Evolutionary conservation across 202 grass and related monocot species (phyloP).

Genomic region (Panicum virgatum): DNA sequence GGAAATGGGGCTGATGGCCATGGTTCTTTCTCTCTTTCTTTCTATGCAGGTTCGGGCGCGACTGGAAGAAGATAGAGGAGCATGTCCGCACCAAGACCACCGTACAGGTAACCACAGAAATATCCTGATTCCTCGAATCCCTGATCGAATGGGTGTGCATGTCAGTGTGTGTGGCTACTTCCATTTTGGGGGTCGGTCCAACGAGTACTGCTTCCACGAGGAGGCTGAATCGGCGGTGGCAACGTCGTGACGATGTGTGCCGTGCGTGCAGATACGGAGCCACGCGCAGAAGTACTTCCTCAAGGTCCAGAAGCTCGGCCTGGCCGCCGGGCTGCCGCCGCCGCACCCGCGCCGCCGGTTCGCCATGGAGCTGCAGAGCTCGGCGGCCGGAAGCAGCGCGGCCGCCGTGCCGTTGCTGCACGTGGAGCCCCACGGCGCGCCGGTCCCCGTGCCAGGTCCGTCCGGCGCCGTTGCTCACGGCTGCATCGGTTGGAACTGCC

Average conservation of each 20-base stretch:
- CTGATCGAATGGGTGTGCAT: background rate
- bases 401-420: background rate
- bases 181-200: background rate
- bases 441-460: background rate
- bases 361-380: constrained; percentile 14
- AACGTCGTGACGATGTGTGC: background rate
- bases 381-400: background rate
- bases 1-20: background rate
- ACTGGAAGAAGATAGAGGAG: constrained; percentile 98
- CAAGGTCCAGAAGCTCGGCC: constrained; percentile 81
- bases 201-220: background rate
- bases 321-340: constrained; percentile 66
- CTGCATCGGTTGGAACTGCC: background rate
- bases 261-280: constrained; percentile 70
- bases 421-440: constrained; percentile 5
- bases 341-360: constrained; percentile 50
- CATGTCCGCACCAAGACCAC: constrained; percentile 87
- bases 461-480: background rate
- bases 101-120: constrained; percentile 41
- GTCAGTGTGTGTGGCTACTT: background rate
- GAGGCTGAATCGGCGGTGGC: background rate
- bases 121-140: background rate
- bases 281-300: constrained; percentile 96
- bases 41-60: constrained; percentile 64
- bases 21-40: background rate